phyloP scores from a whole-genome alignment of 2,329 filamentous ascomycete species.

The Coccinonectria pachysandricola region DNA sequence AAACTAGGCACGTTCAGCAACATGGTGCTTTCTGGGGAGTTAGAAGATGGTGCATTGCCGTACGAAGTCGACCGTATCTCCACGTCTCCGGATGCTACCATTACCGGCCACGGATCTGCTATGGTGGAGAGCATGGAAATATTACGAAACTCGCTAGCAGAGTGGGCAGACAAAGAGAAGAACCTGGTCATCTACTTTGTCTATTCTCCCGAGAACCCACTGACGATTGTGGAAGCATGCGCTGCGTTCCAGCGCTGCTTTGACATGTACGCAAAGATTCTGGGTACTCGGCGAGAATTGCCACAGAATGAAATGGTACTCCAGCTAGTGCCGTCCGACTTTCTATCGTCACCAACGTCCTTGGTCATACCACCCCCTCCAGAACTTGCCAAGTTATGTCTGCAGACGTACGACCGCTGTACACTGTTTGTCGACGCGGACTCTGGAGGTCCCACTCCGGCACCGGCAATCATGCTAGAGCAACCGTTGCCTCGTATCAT shows the following conservation, averaged over 20 bases:
- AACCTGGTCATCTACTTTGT: constrained; percentile 71
- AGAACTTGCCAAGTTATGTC: constrained; percentile 52
- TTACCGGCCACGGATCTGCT: constrained; percentile 33
- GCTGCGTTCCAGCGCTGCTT: constrained; percentile 64
- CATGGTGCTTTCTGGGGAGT: constrained; percentile 30
- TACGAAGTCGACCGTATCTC: constrained; percentile 38
- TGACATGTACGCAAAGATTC: constrained; percentile 41
- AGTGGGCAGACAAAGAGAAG: constrained; percentile 32
- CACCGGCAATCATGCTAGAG: constrained; percentile 64
- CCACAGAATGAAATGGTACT: constrained; percentile 59
- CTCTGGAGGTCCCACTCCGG: constrained; percentile 44
- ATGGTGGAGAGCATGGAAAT: constrained; percentile 38
- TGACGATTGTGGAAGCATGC: constrained; percentile 59
- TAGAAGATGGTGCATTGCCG: constrained; percentile 36
- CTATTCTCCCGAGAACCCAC: constrained; percentile 53
- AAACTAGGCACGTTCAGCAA: constrained; percentile 58
- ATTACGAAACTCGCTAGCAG: constrained; percentile 36
- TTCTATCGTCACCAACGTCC: constrained; percentile 53
- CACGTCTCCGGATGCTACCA: constrained; percentile 29
- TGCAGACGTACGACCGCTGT: constrained; percentile 72
- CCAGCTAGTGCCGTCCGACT: constrained; percentile 60
- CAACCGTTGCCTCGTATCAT: constrained; percentile 59
- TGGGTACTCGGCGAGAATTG: constrained; percentile 31
- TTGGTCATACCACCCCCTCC: constrained; percentile 51
- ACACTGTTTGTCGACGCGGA: constrained; percentile 31